These are phyloP conservation scores for Coriaria nepalensis DNA, from an alignment of 306 rosid species.

Conservation along the genomic window DNA sequence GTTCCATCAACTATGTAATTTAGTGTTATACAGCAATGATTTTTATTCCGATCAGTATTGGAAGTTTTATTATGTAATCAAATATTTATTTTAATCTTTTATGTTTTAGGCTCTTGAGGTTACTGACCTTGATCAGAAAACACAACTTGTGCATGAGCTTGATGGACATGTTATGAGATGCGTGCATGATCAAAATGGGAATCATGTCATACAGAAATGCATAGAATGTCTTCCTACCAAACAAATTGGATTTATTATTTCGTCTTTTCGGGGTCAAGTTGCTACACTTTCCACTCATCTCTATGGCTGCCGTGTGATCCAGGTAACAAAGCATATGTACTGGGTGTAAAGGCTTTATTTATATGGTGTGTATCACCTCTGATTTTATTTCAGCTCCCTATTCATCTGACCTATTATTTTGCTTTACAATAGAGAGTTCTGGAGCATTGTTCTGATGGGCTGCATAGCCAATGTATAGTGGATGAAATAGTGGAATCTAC, in stretches of 20 bases:
- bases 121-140: constrained; percentile 44
- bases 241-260: constrained; percentile 37
- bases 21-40: too few relatives aligned
- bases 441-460: constrained; percentile 55
- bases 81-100: neutral
- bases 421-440: constrained; percentile 34
- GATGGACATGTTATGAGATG: constrained; percentile 60
- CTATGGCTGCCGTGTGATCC: constrained; percentile 67
- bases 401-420: neutral
- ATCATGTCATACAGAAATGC: constrained; percentile 67
- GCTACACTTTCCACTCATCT: constrained; percentile 49
- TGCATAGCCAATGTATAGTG: constrained; percentile 30
- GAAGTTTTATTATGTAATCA: too few relatives aligned
- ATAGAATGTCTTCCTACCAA: constrained; percentile 47
- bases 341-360: constrained; percentile 3
- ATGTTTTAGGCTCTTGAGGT: constrained; percentile 46
- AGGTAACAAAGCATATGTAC: constrained; percentile 24
- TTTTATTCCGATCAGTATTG: too few relatives aligned
- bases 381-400: constrained; percentile 6
- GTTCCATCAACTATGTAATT: too few relatives aligned
- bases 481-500: constrained; percentile 52
- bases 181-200: constrained; percentile 64
- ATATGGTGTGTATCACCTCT: constrained; percentile 7
- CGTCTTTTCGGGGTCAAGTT: constrained; percentile 44
- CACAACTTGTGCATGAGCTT: constrained; percentile 44